These are phyloP conservation scores for Chloris gayana DNA, from an alignment of 176 grass and related monocot species.

Conservation along the genomic window DNA sequence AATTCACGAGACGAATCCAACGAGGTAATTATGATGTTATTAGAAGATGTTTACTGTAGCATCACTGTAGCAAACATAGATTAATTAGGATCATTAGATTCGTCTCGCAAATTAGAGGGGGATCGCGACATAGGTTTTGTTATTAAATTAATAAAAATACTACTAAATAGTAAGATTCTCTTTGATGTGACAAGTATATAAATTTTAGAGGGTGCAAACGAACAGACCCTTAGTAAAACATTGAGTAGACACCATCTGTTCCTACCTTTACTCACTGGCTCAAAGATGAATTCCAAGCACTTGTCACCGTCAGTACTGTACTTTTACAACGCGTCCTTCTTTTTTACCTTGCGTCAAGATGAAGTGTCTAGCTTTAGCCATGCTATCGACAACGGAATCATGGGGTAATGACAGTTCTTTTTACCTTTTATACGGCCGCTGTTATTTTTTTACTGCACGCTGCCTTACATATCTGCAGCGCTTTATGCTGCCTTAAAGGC, in stretches of 20 bases:
- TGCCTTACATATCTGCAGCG: not conserved
- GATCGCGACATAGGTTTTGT: no score
- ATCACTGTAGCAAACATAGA: no score
- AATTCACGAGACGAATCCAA: no score
- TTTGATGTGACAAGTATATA: no score
- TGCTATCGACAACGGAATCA: not conserved
- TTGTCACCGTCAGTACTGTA: constrained; percentile 30
- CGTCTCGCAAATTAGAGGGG: no score
- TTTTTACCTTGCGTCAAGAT: constrained; percentile 27
- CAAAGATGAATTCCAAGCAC: not conserved
- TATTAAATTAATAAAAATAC: no score
- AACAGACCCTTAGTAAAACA: no score
- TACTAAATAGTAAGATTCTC: no score
- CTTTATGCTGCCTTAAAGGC: constrained; percentile 13
- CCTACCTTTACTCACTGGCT: not conserved
- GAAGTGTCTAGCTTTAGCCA: constrained; percentile 4
- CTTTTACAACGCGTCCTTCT: not conserved
- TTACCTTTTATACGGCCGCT: not conserved
- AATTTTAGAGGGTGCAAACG: no score
- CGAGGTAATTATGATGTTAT: no score
- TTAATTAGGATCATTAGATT: no score
- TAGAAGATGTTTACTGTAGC: no score
- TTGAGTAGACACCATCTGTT: not conserved
- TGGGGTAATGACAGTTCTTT: not conserved
- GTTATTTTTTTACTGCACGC: not conserved